Percentiles rank a stretch among this genome's conserved stretches.
Evolutionary conservation across 139 green algal species (phyloP).

Genomic region (Gonium pectorale): DNA sequence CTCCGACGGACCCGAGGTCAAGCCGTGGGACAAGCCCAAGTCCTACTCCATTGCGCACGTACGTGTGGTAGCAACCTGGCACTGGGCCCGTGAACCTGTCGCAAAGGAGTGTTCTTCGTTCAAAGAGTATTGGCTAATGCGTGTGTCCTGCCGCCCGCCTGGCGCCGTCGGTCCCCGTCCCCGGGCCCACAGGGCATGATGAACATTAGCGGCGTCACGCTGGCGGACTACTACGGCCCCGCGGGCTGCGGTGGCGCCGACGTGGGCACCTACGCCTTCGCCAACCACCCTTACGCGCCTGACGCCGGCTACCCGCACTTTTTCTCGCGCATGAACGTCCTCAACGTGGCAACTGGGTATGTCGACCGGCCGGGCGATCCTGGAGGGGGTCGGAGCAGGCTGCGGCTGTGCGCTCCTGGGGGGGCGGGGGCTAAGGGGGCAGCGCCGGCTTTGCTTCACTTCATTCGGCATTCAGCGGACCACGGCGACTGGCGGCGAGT

Average conservation of each 20-base stretch:
- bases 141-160: no score
- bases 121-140: no score
- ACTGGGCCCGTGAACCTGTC: no score
- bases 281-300: conserved; percentile 56
- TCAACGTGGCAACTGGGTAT: no score
- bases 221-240: conserved; percentile 58
- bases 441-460: no score
- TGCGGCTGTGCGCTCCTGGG: no score
- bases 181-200: conserved; percentile 42
- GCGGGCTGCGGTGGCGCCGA: conserved; percentile 12
- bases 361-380: no score
- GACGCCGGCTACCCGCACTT: conserved; percentile 67
- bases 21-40: conserved; percentile 63
- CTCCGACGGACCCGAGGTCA: conserved; percentile 56
- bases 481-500: not conserved
- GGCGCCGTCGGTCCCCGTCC: no score
- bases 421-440: no score
- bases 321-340: conserved; percentile 42
- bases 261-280: conserved; percentile 54
- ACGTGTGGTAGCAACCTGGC: not conserved
- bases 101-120: not conserved
- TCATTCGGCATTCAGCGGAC: no score
- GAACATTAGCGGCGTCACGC: conserved; percentile 29
- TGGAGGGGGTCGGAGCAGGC: no score
- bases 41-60: conserved; percentile 58